These are phyloP conservation scores for Suillus fuscotomentosus DNA, from an alignment of 768 basidiomycete species.

Conservation along the genomic window DNA sequence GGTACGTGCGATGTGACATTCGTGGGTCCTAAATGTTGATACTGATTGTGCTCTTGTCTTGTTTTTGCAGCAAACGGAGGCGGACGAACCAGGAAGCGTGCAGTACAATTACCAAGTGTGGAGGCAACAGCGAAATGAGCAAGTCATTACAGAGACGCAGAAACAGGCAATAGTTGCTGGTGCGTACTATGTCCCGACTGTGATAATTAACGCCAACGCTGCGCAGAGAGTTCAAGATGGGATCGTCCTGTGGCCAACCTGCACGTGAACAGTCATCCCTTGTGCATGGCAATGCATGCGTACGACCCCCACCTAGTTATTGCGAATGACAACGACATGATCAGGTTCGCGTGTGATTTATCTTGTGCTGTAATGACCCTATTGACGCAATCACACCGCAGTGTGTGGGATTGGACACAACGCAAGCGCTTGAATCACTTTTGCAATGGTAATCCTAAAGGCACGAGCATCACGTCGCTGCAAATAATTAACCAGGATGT, in stretches of 20 bases:
- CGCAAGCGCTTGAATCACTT: constrained; percentile 78
- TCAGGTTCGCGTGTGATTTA: constrained; percentile 54
- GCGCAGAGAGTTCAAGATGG: constrained; percentile 63
- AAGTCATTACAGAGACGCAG: constrained; percentile 66
- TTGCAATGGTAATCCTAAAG: constrained; percentile 82
- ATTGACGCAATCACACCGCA: constrained; percentile 28
- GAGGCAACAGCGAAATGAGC: constrained; percentile 89
- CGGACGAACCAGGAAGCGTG: constrained; percentile 92
- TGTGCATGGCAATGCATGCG: constrained; percentile 86
- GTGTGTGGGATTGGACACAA: constrained; percentile 94
- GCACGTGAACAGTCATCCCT: constrained; percentile 56
- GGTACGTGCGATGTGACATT: constrained; percentile 43
- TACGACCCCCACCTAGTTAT: constrained; percentile 88
- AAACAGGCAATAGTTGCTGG: constrained; percentile 74
- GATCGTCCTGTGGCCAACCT: constrained; percentile 69
- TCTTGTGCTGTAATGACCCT: background rate
- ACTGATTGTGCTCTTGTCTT: constrained; percentile 6
- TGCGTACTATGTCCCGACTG: constrained; percentile 33
- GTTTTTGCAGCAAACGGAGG: constrained; percentile 75
- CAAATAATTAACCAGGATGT: constrained; percentile 96
- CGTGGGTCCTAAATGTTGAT: constrained; percentile 7
- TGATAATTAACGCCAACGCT: background rate
- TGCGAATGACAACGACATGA: constrained; percentile 82
- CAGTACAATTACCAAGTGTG: constrained; percentile 95
- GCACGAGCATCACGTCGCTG: constrained; percentile 82